phyloP scores from a whole-genome alignment of 2,329 filamentous ascomycete species.

The Phyllosticta paracitricarpa region DNA sequence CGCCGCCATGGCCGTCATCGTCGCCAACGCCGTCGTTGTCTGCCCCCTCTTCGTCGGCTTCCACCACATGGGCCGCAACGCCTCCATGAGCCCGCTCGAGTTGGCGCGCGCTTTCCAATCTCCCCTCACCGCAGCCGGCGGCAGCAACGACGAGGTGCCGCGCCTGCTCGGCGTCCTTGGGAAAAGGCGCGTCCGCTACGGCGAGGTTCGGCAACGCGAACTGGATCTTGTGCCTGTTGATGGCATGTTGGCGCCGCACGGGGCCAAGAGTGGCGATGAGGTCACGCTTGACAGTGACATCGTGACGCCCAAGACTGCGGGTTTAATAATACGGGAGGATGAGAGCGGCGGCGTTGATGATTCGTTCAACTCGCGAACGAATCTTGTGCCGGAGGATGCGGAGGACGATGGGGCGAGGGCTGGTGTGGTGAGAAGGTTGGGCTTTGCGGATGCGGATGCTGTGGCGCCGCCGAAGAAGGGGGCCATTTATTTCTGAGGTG shows the following conservation, averaged over 20 bases:
- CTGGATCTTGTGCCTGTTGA: background rate
- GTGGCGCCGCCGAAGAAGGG: background rate
- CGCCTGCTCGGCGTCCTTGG: background rate
- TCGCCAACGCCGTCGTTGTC: conserved; percentile 14
- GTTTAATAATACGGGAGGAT: background rate
- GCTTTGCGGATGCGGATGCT: background rate
- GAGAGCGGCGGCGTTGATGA: background rate
- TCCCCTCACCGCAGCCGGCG: conserved; percentile 15
- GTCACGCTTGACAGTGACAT: background rate
- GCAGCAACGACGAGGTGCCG: background rate
- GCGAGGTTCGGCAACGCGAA: background rate
- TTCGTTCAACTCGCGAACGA: background rate
- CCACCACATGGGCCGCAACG: conserved; percentile 20
- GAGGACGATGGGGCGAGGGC: background rate
- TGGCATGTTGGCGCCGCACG: background rate
- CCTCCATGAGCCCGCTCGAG: conserved; percentile 24
- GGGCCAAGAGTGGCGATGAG: background rate
- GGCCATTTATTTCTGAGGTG: background rate
- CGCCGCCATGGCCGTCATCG: conserved; percentile 13
- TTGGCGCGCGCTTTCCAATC: conserved; percentile 23
- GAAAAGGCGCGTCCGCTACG: background rate
- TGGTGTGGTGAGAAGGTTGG: background rate
- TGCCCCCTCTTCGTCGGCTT: conserved; percentile 19
- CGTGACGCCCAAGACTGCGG: background rate
- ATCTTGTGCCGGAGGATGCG: background rate